phyloP scores from a whole-genome alignment of 805 yeast species.

The Blastobotrys mokoenaii region DNA sequence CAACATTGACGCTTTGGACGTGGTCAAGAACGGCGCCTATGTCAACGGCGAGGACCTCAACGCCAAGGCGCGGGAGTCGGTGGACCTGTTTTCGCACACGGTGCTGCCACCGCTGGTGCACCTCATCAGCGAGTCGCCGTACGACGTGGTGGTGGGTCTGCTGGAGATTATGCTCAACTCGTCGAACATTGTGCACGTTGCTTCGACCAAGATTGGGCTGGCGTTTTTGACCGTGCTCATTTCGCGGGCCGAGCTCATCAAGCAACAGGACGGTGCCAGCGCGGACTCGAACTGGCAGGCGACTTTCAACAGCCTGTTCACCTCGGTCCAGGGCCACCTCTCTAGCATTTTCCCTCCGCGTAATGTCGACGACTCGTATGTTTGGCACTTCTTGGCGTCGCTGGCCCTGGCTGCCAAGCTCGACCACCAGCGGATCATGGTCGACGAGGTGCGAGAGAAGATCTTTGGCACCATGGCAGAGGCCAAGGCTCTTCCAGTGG shows the following conservation, averaged over 20 bases:
- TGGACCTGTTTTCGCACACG: constrained; percentile 71
- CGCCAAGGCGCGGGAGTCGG: constrained; percentile 44
- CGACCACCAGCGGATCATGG: constrained; percentile 81
- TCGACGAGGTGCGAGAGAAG: constrained; percentile 88
- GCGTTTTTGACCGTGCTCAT: constrained; percentile 82
- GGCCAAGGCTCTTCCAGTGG: constrained; percentile 49
- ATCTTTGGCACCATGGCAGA: constrained; percentile 80
- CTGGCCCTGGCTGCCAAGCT: constrained; percentile 85
- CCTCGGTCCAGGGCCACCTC: constrained; percentile 68
- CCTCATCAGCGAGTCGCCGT: constrained; percentile 71
- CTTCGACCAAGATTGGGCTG: constrained; percentile 68
- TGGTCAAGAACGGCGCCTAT: constrained; percentile 72
- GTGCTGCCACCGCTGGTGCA: constrained; percentile 79
- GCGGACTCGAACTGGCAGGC: constrained; percentile 62
- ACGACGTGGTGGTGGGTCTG: constrained; percentile 69
- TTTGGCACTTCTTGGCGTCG: constrained; percentile 96
- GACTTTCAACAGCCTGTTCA: constrained; percentile 75
- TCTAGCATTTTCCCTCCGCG: constrained; percentile 73
- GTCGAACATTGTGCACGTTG: constrained; percentile 49
- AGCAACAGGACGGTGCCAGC: constrained; percentile 52
- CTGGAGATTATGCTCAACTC: constrained; percentile 61
- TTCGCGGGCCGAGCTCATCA: constrained; percentile 84
- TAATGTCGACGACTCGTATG: constrained; percentile 62
- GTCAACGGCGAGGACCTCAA: constrained; percentile 22
- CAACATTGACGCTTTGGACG: constrained; percentile 69